A percentile compares a stretch with the other conserved stretches of the same genome.
These are phyloP conservation scores for Metschnikowia kofuensis DNA, from an alignment of 805 yeast species.

Conservation along the genomic window DNA sequence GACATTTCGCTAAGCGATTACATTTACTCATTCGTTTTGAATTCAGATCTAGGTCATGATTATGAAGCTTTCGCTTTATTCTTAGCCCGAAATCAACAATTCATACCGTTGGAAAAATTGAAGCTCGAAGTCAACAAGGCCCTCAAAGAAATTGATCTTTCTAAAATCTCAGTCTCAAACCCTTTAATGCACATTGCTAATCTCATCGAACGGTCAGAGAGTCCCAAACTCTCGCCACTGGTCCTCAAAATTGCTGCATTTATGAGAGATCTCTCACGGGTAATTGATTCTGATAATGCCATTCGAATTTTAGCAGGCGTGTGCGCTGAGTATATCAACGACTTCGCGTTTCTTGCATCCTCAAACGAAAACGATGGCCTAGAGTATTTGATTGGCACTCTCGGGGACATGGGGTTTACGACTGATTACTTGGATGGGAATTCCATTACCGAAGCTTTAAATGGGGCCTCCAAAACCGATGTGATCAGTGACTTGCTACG, in stretches of 20 bases:
- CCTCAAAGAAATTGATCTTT: constrained; percentile 10
- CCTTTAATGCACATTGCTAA: constrained; percentile 43
- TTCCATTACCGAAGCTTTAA: constrained; percentile 2
- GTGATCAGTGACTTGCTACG: not conserved
- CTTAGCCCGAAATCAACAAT: constrained; percentile 1
- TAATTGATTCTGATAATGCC: not conserved
- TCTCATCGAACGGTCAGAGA: constrained; percentile 18
- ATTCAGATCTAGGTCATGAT: constrained; percentile 9
- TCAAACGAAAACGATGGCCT: not conserved
- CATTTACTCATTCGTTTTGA: constrained; percentile 12
- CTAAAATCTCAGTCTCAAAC: constrained; percentile 44
- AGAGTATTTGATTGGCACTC: not conserved
- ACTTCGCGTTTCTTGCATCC: constrained; percentile 8
- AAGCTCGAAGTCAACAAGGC: constrained; percentile 17
- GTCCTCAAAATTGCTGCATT: constrained; percentile 18
- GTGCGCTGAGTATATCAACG: constrained; percentile 9
- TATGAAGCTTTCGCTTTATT: constrained; percentile 13
- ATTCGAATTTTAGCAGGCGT: not conserved
- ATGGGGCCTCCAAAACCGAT: not conserved
- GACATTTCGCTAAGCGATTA: constrained; percentile 9
- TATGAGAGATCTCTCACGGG: constrained; percentile 4
- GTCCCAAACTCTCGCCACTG: constrained; percentile 1
- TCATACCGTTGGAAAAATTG: constrained; percentile 26
- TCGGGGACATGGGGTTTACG: not conserved
- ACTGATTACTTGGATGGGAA: not conserved